Evolutionary conservation across 2,329 filamentous ascomycete species (phyloP).

Genomic region (Cladophialophora psammophila): DNA sequence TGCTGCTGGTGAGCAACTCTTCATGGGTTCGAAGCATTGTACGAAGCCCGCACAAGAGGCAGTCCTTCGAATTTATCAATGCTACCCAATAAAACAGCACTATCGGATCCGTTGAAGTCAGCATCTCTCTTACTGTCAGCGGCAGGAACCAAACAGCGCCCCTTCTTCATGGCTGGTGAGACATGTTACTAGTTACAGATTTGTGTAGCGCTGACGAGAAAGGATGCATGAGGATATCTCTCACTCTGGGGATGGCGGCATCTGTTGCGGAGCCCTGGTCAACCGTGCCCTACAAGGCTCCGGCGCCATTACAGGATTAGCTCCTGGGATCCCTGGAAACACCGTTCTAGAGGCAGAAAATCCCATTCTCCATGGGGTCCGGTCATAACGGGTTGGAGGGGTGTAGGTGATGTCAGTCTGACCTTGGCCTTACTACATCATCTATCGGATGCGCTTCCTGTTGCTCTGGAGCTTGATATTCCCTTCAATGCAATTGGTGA

Average conservation of each 20-base stretch:
- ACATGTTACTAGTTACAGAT: conserved; percentile 11
- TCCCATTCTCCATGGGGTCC: conserved; percentile 43
- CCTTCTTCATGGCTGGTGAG: conserved; percentile 36
- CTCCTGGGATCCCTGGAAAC: conserved; percentile 39
- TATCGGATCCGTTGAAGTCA: conserved; percentile 24
- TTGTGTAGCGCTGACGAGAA: background rate
- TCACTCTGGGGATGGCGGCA: conserved; percentile 43
- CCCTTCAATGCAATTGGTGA: conserved; percentile 48
- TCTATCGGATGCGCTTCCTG: conserved; percentile 55
- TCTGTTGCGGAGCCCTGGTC: conserved; percentile 47
- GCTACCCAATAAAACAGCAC: conserved; percentile 20
- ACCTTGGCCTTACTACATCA: conserved; percentile 52
- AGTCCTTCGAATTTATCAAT: conserved; percentile 30
- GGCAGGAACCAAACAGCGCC: conserved; percentile 34
- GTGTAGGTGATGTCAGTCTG: conserved; percentile 43
- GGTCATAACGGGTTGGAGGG: conserved; percentile 44
- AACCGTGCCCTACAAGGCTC: conserved; percentile 49
- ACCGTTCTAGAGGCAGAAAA: conserved; percentile 42
- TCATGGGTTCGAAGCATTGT: conserved; percentile 10
- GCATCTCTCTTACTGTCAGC: conserved; percentile 22
- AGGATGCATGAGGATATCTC: conserved; percentile 35
- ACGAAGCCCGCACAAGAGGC: conserved; percentile 16
- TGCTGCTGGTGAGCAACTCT: conserved; percentile 10
- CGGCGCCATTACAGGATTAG: conserved; percentile 31
- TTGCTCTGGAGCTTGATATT: conserved; percentile 52